These are phyloP conservation scores for Globisporangium ultimum DNA, from an alignment of 352 stramenopile species.

Conservation along the genomic window DNA sequence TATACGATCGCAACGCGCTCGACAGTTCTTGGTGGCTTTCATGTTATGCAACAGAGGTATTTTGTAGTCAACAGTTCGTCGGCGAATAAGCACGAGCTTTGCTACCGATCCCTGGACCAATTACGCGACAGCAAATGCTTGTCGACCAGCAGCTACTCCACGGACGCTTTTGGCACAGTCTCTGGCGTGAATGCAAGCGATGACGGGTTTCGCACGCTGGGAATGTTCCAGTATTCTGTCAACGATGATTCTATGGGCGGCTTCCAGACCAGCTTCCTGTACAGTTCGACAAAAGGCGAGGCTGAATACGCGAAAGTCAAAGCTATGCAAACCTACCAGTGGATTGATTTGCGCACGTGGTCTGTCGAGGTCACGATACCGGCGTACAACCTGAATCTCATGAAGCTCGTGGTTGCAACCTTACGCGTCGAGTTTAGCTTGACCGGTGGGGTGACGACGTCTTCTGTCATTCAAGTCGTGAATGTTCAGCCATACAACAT, in stretches of 20 bases:
- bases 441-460: conserved; percentile 40
- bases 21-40: conserved; percentile 60
- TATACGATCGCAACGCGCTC: conserved; percentile 64
- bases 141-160: conserved; percentile 30
- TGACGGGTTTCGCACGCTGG: conserved; percentile 25
- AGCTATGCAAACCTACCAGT: conserved; percentile 44
- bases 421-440: conserved; percentile 56
- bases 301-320: conserved; percentile 21
- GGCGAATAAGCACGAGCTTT: conserved; percentile 32
- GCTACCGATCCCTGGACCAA: conserved; percentile 41
- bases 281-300: conserved; percentile 32
- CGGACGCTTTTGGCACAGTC: conserved; percentile 29
- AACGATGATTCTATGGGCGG: conserved; percentile 28
- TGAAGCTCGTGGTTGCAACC: conserved; percentile 46
- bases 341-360: conserved; percentile 59
- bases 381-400: conserved; percentile 61
- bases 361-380: conserved; percentile 43
- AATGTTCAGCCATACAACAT: conserved; percentile 70
- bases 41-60: conserved; percentile 54
- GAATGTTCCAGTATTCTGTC: conserved; percentile 52
- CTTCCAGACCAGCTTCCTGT: conserved; percentile 59
- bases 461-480: conserved; percentile 39
- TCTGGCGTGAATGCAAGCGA: conserved; percentile 26
- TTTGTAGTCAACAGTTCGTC: conserved; percentile 38
- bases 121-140: conserved; percentile 41